Evolutionary conservation across 805 yeast genomes (phyloP), one percentile per base, ranked within the genome.

Genomic region (Ogataea henricii): DNA sequence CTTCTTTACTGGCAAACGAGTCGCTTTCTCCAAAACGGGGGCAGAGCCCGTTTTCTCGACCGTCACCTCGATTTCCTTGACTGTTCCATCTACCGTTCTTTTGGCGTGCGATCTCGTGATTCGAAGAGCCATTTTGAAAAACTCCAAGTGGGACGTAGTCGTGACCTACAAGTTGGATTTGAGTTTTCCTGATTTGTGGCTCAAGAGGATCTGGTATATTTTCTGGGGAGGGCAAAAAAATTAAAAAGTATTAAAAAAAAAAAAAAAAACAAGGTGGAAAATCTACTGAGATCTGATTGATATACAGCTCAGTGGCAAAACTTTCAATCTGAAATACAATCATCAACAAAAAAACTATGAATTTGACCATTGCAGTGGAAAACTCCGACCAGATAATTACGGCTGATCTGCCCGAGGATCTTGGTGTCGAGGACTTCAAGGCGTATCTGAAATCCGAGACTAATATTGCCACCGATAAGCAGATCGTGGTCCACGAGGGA

Each of bases 381-480:
- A 61, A 67, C 14, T 67, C 72, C n/a, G 87, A 78, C 27, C 73
- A 69, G 27, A 69, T 82, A 9, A 64, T 76, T 45, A 65, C 68
- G 3, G 74, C 87, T 1, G 96, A 89, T 44, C 76, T 89, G 4
- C 77, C 88, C 3, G 78, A 70, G 1, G 85, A 83, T 12, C 76
- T 89, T 72, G 63, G 81, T 0, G 62, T 89, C 8, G 71, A 64
- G 12, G 96, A 90, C 62, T 76, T 91, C 54, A 74, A 79, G 49
- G 95, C 92, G 0, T 81, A 85, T 53, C 60, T 90, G 8, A 85
- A 83, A 51, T 81, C 85, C 1, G 96, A 89, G 59, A 76, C 89
- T 7, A 75, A 71, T 12, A 74, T 85, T 43, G 68, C 71, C 9
- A 67, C 76, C 3, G 57, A 62, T 0, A 57, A 67, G 13, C 87